A percentile compares a stretch with the other conserved stretches of the same genome.
Conservation (phyloP, 495 filamentous ascomycete genomes). For the Lophiotrema nucula region DNA sequence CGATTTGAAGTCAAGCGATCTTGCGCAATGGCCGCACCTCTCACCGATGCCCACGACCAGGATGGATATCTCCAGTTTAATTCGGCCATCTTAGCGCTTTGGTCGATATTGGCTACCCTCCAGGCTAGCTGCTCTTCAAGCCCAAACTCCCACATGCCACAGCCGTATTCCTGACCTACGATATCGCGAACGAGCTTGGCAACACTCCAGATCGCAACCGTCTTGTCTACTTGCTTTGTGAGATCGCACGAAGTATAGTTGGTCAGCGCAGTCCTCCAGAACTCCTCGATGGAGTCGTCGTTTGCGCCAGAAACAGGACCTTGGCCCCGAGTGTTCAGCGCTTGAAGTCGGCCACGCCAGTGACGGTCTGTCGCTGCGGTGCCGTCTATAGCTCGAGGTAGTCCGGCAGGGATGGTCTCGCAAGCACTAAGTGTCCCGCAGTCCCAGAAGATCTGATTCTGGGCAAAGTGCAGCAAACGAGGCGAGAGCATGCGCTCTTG, state of each 20-base stretch:
- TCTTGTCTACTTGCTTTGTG: constrained; percentile 19
- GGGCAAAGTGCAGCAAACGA: constrained; percentile 26
- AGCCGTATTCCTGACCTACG: constrained; percentile 9
- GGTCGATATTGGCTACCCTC: constrained; percentile 10
- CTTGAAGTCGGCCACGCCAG: constrained; percentile 28
- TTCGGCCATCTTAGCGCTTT: neutral
- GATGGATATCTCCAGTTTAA: neutral
- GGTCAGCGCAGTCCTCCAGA: constrained; percentile 21
- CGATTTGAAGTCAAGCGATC: neutral
- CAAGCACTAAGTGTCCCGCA: constrained; percentile 21
- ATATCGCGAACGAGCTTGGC: constrained; percentile 27
- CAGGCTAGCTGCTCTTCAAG: constrained; percentile 27
- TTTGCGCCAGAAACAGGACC: constrained; percentile 5
- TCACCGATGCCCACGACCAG: neutral
- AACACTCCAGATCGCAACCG: constrained; percentile 26
- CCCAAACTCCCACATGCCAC: constrained; percentile 16
- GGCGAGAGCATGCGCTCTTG: constrained; percentile 32
- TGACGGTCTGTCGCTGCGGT: constrained; percentile 14
- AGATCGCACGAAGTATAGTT: constrained; percentile 26
- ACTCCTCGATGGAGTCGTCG: constrained; percentile 18
- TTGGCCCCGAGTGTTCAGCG: neutral
- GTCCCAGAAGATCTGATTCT: constrained; percentile 30
- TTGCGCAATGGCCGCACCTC: neutral
- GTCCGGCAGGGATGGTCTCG: constrained; percentile 14
- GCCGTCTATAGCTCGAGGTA: constrained; percentile 17